Evolutionary conservation across 176 grass and related monocot genomes (phyloP).

Genomic region (Aechmea fasciata): DNA sequence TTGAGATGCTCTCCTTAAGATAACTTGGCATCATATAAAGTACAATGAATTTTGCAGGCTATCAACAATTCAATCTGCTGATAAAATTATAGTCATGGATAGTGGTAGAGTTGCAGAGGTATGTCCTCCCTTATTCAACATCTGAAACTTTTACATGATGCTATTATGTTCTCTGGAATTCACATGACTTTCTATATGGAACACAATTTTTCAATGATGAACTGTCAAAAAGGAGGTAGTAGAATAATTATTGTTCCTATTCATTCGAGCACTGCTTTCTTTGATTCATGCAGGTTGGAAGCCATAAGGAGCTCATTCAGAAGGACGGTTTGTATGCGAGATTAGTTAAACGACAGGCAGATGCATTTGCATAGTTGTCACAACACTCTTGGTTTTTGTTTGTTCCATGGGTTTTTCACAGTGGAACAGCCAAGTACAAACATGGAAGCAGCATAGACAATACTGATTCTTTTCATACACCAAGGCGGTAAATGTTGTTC

Average conservation of each 20-base stretch:
- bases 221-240: not conserved
- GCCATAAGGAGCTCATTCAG: slow-evolving; percentile 67
- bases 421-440: not conserved
- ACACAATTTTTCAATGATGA: not conserved
- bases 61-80: slow-evolving; percentile 87
- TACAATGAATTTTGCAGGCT: slow-evolving; percentile 47
- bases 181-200: not conserved
- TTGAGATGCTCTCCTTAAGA: not conserved
- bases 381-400: not conserved
- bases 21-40: not conserved
- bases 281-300: slow-evolving; percentile 50
- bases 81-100: slow-evolving; percentile 93
- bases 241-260: not conserved
- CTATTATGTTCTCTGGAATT: not conserved
- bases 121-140: slow-evolving; percentile 20
- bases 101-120: slow-evolving; percentile 83
- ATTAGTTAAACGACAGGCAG: slow-evolving; percentile 63
- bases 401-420: slow-evolving; percentile 11
- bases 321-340: slow-evolving; percentile 82
- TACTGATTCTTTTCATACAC: not conserved
- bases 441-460: not conserved
- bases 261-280: not conserved
- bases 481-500: not conserved
- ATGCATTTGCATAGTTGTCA: slow-evolving; percentile 35
- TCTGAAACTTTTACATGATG: not conserved